Percentiles rank a stretch among this genome's conserved stretches.
These are phyloP conservation scores for Amanita jacksonii DNA, from an alignment of 768 basidiomycete genomes.

Conservation along the genomic window DNA sequence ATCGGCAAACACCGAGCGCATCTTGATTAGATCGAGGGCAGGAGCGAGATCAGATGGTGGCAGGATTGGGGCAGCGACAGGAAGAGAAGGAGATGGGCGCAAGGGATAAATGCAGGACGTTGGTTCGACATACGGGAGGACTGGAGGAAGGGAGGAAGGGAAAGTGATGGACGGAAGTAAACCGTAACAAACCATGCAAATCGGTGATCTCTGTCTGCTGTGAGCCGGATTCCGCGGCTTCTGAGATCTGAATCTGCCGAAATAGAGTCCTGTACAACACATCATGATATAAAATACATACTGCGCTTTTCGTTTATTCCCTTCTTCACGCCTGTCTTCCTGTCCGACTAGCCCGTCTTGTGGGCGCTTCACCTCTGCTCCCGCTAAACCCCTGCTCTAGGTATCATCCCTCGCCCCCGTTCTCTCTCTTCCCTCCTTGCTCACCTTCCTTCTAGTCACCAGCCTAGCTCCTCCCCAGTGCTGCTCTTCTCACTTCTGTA, in stretches of 20 bases:
- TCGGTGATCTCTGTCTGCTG: constrained; percentile 16
- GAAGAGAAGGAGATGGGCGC: too few species aligned
- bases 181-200: constrained; percentile 11
- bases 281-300: constrained; percentile 6
- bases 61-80: too few species aligned
- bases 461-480: background rate
- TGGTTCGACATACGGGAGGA: too few species aligned
- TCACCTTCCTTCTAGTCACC: background rate
- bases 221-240: constrained; percentile 23
- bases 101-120: too few species aligned
- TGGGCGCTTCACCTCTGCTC: background rate
- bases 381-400: background rate
- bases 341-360: background rate
- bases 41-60: constrained; percentile 18
- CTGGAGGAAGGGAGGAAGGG: background rate
- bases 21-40: constrained; percentile 11
- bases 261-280: constrained; percentile 16
- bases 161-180: constrained; percentile 7
- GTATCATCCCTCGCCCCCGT: background rate
- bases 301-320: background rate
- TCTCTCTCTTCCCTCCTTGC: background rate
- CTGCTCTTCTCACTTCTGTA: background rate
- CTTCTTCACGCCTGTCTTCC: too few species aligned
- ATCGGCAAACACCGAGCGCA: constrained; percentile 8
- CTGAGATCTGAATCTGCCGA: constrained; percentile 11